Percentiles rank a stretch among this genome's conserved stretches.
Conservation (phyloP, 164 flowering plant species). For the Tetrastigma voinierianum region DNA sequence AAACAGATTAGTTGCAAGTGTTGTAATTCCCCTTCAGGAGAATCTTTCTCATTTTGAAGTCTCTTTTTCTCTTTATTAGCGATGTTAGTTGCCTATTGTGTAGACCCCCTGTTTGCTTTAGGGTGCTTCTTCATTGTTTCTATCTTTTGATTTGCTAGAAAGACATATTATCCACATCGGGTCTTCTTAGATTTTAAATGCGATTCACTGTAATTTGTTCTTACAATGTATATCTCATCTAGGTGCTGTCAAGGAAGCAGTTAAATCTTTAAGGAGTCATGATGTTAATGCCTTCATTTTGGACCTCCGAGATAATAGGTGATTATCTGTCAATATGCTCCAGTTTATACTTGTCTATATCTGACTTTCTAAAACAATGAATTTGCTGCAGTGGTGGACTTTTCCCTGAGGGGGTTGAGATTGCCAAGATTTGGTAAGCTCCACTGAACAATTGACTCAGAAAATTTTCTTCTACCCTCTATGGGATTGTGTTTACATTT, state of each 20-base stretch:
- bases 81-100: too few species aligned
- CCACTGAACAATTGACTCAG: neutral
- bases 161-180: neutral
- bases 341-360: conserved; percentile 3
- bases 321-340: conserved; percentile 23
- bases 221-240: conserved; percentile 10
- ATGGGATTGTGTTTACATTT: neutral
- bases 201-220: conserved; percentile 1
- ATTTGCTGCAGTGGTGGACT: conserved; percentile 91
- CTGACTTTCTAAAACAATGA: conserved; percentile 33
- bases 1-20: too few species aligned
- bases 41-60: too few species aligned
- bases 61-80: too few species aligned
- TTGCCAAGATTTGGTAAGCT: conserved; percentile 93
- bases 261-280: conserved; percentile 66
- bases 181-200: neutral
- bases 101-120: too few species aligned
- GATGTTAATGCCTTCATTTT: conserved; percentile 83
- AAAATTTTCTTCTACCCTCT: neutral
- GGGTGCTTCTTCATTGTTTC: neutral
- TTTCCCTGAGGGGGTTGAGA: conserved; percentile 98
- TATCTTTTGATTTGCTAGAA: neutral
- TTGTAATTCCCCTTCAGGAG: too few species aligned
- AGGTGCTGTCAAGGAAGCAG: conserved; percentile 93
- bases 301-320: conserved; percentile 99